phyloP scores from a whole-genome alignment of 1,284 basidiomycete species.

The Boletus mariae region DNA sequence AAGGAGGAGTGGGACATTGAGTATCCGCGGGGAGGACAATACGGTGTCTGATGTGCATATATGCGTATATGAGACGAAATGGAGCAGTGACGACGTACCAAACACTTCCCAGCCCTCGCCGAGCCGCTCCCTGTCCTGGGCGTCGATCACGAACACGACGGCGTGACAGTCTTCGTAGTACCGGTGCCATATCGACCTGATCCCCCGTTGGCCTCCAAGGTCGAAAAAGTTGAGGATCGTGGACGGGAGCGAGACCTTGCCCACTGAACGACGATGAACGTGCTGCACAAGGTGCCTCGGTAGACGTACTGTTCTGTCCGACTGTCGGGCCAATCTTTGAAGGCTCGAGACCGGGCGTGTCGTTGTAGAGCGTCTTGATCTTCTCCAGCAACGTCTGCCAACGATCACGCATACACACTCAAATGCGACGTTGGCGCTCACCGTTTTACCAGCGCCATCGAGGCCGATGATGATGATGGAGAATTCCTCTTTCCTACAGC shows the following conservation, averaged over 20 bases:
- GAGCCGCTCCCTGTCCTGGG: conserved; percentile 79
- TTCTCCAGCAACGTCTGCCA: conserved; percentile 82
- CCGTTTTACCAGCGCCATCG: conserved; percentile 89
- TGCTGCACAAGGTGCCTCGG: not conserved
- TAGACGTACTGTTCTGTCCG: conserved; percentile 83
- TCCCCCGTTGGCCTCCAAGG: conserved; percentile 87
- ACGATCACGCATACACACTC: not conserved
- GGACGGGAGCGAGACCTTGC: conserved; percentile 86
- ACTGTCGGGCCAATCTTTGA: conserved; percentile 93
- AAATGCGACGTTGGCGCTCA: conserved; percentile 33
- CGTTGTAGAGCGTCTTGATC: conserved; percentile 89
- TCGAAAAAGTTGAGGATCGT: conserved; percentile 95
- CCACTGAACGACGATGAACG: conserved; percentile 50
- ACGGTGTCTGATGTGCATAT: conserved; percentile 54
- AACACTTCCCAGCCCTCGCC: conserved; percentile 94
- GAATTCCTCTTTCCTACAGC: conserved; percentile 82
- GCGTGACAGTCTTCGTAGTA: conserved; percentile 96
- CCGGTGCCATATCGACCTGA: conserved; percentile 87
- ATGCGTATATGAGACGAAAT: not conserved
- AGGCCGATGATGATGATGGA: conserved; percentile 90
- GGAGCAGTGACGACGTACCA: conserved; percentile 49
- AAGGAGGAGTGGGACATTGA: conserved; percentile 83
- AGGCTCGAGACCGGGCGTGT: conserved; percentile 76
- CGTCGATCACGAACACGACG: conserved; percentile 89
- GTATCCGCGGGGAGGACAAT: conserved; percentile 79